Conservation (phyloP, 768 basidiomycete genomes). For the Hortiboletus flavorubellus region DNA sequence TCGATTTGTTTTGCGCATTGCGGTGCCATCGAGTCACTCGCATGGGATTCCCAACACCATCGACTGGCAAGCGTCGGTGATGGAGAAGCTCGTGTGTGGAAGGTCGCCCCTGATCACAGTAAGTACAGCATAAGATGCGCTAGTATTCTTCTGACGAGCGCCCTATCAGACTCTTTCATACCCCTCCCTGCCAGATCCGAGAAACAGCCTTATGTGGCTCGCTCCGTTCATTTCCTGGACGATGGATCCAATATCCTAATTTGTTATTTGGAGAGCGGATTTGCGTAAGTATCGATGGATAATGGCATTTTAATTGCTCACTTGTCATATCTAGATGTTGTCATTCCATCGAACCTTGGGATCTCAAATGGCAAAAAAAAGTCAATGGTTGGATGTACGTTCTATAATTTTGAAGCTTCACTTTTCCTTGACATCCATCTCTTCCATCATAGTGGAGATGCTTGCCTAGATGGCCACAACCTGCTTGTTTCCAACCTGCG, state of each 20-base stretch:
- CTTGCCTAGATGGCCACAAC: no score
- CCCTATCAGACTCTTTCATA: not conserved
- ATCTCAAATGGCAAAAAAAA: conserved; percentile 9
- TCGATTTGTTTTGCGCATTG: not conserved
- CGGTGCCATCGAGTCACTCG: not conserved
- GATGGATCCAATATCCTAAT: not conserved
- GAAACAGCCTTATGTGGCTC: not conserved
- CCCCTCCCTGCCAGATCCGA: not conserved
- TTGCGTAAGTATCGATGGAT: not conserved
- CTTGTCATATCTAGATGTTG: not conserved
- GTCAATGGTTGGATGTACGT: not conserved
- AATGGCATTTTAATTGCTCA: no score
- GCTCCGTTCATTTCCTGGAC: not conserved
- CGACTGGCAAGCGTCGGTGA: not conserved
- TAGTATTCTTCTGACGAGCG: no score
- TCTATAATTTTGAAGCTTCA: no score
- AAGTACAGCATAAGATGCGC: no score
- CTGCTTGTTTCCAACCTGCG: no score
- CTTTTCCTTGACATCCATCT: no score
- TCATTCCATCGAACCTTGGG: not conserved
- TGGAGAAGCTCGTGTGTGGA: not conserved
- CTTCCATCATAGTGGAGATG: no score
- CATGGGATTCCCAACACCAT: not conserved
- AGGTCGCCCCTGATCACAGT: not conserved
- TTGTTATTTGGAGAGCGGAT: conserved; percentile 3